Conservation (phyloP, 352 stramenopile species). For the Blastocystis hominis region DNA sequence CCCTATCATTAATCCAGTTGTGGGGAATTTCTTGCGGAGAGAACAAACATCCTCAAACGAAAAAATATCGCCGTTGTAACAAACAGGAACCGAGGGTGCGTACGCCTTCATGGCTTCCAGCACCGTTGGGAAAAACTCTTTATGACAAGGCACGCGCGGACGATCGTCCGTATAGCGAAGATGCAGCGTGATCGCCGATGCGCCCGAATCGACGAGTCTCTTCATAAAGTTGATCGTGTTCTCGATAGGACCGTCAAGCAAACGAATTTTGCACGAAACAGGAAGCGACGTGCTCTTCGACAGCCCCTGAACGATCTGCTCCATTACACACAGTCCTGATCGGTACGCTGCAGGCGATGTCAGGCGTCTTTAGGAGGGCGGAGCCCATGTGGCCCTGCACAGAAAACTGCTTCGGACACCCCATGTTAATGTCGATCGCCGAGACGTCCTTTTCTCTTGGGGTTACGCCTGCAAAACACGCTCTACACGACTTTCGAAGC, state of each 20-base stretch:
- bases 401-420: conserved; percentile 83
- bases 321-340: conserved; percentile 41
- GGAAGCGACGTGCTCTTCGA: conserved; percentile 70
- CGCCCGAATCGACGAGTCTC: conserved; percentile 57
- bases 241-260: conserved; percentile 67
- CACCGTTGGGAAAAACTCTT: conserved; percentile 54
- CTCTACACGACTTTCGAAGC: conserved; percentile 46
- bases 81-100: conserved; percentile 66
- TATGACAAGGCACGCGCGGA: conserved; percentile 51
- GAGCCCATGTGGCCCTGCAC: conserved; percentile 80
- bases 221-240: conserved; percentile 59
- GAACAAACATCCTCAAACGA: conserved; percentile 67
- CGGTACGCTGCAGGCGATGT: conserved; percentile 71
- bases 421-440: conserved; percentile 85
- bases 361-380: conserved; percentile 74
- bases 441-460: conserved; percentile 70
- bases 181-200: conserved; percentile 59
- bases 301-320: conserved; percentile 65
- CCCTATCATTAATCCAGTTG: conserved; percentile 71
- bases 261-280: conserved; percentile 79
- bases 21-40: conserved; percentile 66
- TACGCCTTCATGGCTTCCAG: conserved; percentile 58
- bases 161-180: conserved; percentile 59
- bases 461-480: not conserved
- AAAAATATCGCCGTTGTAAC: conserved; percentile 77